Base-by-base conservation (phyloP, 2,329 filamentous ascomycete genomes). In the Aspergillus sp. region DNA sequence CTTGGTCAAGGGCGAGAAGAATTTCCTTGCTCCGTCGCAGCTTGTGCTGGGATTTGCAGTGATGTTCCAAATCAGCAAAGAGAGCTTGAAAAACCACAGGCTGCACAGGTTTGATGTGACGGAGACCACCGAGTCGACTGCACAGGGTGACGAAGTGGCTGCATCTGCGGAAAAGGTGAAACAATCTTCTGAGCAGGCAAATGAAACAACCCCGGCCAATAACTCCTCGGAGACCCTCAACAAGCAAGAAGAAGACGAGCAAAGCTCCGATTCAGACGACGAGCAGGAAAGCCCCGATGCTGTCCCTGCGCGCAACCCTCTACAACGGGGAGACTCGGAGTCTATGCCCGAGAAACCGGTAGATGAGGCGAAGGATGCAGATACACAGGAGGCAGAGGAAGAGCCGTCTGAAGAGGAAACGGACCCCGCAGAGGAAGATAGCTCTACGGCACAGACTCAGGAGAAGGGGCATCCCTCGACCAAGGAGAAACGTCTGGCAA, bases 31-130 rank as follows among this genome's bases (percentile, higher is more conserved):
- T 0, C 93, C 94, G 1, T 87, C 90, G 6, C 91, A 93, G 64
- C 78, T 97, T 24, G 77, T 96, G 1, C 82, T 99, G 30, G 94
- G 94, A 0, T 89, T 97, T 65, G 92, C 86, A 1, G 81, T 96
- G 42, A 80, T 95, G 71, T 99, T 95, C 71, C 87, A 85, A 63
- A 87, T 97, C 48, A 95, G 90, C 63, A 89, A 95, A 51, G 88
- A 92, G 63, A 96, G 91, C 72, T 89, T 90, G 68, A 81, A 79
- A 3, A 88, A 84, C 52, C 92, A 96, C 69, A 79, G 85, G 40
- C 93, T 89, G 68, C 88, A 95, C 67, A 80, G 86, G 50, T 59
- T 86, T 32, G 74, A 79, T n/a, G 64, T 65, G 26, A 51, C 58
- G 26, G 57, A 60, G 22, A 49, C 57, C 47, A 50, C 53, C 4